Base-by-base conservation (phyloP, 2,329 filamentous ascomycete genomes). In the Teratosphaeria pseudoeucalypti region DNA sequence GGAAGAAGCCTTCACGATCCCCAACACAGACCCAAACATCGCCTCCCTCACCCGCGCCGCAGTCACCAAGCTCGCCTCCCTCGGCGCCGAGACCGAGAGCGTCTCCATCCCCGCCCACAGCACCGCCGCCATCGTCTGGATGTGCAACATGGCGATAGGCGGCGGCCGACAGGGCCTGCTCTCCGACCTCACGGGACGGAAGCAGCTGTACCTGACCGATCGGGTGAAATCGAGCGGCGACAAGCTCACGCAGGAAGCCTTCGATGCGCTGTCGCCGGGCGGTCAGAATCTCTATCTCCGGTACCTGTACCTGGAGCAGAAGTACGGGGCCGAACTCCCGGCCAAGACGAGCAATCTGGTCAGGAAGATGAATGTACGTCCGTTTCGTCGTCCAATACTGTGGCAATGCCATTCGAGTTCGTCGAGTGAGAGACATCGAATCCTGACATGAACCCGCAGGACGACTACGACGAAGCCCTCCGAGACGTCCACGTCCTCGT, bases 51-150 rank as follows among this genome's bases (percentile, higher is more conserved):
- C 78, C 32, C 65, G 68, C 19, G 52, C 67, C 7, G 71, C 73
- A 0, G 74, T 76, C 1, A 63, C 67, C 27, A 72, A 68, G 10
- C 68, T 80, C 60, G 61, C 64, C 6, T 61, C 69, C 12, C 71
- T 76, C 7, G 78, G 78, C 3, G 78, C 77, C 2, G 63, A 68
- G 4, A 74, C 79, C 3, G 60, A 66, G 6, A 71, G 76, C 16
- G 66, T 80, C 1, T 77, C 74, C 1, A 65, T 80, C 6, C 78
- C 78, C 0, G 70, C 77, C 63, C 79, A 82, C 63, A 60, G 67
- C n/a, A 65, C 72, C 7, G 78, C 75, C 0, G 72, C 75, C 0
- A 68, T 74, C 0, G 74, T 81, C 60, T 81, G 78, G 77, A 79
- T 58, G 55, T 54, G 53, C 29, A 56, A 52, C 26, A 52, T 64